These are phyloP conservation scores for Gleditsia sinensis DNA, from an alignment of 306 rosid genomes.

Conservation along the genomic window DNA sequence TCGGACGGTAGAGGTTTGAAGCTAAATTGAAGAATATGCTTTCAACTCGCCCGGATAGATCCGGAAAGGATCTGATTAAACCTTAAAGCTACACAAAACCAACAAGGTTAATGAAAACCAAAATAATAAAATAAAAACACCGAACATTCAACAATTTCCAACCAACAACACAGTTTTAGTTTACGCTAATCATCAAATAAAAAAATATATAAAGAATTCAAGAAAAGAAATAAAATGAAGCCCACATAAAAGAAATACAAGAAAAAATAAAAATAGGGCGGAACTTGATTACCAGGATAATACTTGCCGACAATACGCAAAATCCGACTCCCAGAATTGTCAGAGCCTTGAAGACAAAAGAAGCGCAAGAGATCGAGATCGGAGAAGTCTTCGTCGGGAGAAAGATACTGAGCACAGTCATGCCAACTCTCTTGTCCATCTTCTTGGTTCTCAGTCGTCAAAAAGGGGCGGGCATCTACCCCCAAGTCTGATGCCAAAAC, in stretches of 20 bases:
- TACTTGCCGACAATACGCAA: slow-evolving; percentile 82
- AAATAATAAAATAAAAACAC: neutral
- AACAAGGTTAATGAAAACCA: neutral
- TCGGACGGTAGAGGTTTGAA: no score
- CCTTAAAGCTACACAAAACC: neutral
- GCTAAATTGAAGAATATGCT: neutral
- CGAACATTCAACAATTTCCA: neutral
- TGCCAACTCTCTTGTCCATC: slow-evolving; percentile 74
- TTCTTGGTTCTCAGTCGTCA: slow-evolving; percentile 30
- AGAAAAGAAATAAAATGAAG: neutral
- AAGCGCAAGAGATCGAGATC: slow-evolving; percentile 85
- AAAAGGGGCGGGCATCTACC: slow-evolving; percentile 79
- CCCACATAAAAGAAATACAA: neutral
- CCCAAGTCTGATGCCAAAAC: slow-evolving; percentile 77
- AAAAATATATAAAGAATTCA: neutral
- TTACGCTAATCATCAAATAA: neutral
- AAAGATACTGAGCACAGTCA: slow-evolving; percentile 72
- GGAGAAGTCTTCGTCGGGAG: slow-evolving; percentile 87
- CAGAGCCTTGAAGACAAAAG: slow-evolving; percentile 68
- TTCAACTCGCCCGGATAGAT: neutral
- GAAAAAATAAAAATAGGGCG: neutral
- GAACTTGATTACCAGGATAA: slow-evolving; percentile 68
- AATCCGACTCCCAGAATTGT: slow-evolving; percentile 60
- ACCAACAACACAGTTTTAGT: neutral
- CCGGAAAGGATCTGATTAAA: neutral